These are phyloP conservation scores for Artemisia princeps DNA, from an alignment of 140 eudicot genomes.

Conservation along the genomic window DNA sequence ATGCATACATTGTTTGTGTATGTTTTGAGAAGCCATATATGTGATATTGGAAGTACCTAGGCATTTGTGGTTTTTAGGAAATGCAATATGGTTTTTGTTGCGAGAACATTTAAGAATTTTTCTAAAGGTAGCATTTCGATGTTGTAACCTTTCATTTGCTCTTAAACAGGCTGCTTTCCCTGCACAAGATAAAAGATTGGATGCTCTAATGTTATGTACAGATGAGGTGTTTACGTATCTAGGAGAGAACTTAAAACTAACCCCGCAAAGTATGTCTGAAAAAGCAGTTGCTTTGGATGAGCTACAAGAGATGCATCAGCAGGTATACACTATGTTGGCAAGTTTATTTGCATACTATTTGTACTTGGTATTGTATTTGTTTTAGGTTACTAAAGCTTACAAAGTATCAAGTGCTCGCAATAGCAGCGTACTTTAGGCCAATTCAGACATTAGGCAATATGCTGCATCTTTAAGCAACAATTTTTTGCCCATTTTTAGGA, in stretches of 20 bases:
- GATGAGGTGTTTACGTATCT: slow-evolving; percentile 65
- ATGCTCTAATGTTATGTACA: slow-evolving; percentile 71
- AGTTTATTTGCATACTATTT: neutral
- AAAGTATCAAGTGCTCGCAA: neutral
- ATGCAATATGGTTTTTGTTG: too few species aligned
- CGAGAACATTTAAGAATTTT: too few species aligned
- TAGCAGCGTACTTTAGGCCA: neutral
- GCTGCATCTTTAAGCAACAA: neutral
- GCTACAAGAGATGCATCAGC: slow-evolving; percentile 80
- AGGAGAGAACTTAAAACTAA: slow-evolving; percentile 73
- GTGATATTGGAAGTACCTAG: too few species aligned
- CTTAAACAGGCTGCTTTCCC: slow-evolving; percentile 71
- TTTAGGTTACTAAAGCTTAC: neutral
- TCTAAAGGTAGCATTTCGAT: too few species aligned
- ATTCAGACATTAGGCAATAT: neutral
- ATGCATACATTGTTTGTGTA: too few species aligned
- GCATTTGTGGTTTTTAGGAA: too few species aligned
- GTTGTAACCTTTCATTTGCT: too few species aligned
- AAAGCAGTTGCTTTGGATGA: slow-evolving; percentile 83
- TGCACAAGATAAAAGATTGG: slow-evolving; percentile 74
- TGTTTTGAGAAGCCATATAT: too few species aligned
- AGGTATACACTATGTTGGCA: slow-evolving; percentile 39
- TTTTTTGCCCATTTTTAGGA: too few species aligned
- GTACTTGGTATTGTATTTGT: neutral
- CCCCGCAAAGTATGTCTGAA: slow-evolving; percentile 78